phyloP scores from a whole-genome alignment of 192 early-diverging fungal species.

The Linnemannia elongata region DNA sequence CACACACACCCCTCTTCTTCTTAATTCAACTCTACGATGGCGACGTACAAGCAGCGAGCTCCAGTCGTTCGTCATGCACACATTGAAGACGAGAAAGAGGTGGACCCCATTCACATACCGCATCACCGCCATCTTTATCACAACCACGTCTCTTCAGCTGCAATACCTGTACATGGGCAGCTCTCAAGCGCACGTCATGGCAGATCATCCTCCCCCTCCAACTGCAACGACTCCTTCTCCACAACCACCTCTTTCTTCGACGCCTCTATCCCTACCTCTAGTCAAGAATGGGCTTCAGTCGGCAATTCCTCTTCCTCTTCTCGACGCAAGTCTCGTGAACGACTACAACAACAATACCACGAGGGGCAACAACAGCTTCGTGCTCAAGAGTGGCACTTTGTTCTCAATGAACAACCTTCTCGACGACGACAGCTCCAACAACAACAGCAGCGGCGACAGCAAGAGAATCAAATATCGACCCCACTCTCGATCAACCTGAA shows the following conservation, averaged over 20 bases:
- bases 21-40: constrained; percentile 2
- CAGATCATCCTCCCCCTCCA: background rate
- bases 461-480: background rate
- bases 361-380: constrained; percentile 22
- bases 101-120: background rate
- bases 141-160: background rate
- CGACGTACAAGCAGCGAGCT: constrained; percentile 36
- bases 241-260: constrained; percentile 2
- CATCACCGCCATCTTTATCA: background rate
- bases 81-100: background rate
- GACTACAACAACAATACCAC: constrained; percentile 2
- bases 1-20: background rate
- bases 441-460: background rate
- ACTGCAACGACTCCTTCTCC: background rate
- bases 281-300: constrained; percentile 38
- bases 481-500: background rate
- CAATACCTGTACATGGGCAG: background rate
- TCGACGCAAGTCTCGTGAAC: background rate
- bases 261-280: background rate
- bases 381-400: constrained; percentile 41
- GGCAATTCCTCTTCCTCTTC: background rate
- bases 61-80: constrained; percentile 11
- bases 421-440: constrained; percentile 1
- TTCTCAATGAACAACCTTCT: constrained; percentile 19
- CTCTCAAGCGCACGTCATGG: background rate